Percentiles rank a stretch among this genome's conserved stretches.
These are phyloP conservation scores for Parietaria judaica DNA, from an alignment of 306 rosid species.

Conservation along the genomic window DNA sequence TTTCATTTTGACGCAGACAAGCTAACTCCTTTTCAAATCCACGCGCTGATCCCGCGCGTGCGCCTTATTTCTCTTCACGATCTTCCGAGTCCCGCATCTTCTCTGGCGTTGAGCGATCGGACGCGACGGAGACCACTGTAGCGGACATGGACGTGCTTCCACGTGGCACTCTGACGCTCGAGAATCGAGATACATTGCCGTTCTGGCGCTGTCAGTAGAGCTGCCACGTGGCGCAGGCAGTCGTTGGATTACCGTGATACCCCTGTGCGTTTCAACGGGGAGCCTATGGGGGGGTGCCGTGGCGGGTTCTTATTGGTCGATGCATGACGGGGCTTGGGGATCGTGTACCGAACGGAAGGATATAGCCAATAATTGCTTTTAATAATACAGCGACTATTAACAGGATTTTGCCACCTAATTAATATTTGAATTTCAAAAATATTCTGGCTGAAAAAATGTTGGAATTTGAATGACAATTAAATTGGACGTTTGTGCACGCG, in stretches of 20 bases:
- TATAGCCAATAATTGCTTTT: not conserved
- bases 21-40: not conserved
- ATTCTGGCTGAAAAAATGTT: too few species aligned
- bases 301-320: constrained; percentile 24
- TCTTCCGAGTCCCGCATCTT: not conserved
- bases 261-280: constrained; percentile 28
- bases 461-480: too few species aligned
- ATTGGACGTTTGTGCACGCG: too few species aligned
- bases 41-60: not conserved
- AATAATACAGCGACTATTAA: constrained; percentile 10
- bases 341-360: constrained; percentile 29
- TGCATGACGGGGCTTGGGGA: not conserved
- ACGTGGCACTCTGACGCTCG: not conserved
- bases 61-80: too few species aligned
- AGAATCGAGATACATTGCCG: not conserved
- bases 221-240: constrained; percentile 13
- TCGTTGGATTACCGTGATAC: not conserved
- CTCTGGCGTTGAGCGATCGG: not conserved
- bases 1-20: constrained; percentile 3
- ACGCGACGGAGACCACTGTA: constrained; percentile 3
- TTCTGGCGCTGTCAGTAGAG: not conserved
- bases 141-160: not conserved
- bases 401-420: constrained; percentile 5
- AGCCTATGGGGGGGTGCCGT: constrained; percentile 8
- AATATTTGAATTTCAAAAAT: constrained; percentile 7